Evolutionary conservation across 306 rosid genomes (phyloP).

Genomic region (Casuarina equisetifolia): DNA sequence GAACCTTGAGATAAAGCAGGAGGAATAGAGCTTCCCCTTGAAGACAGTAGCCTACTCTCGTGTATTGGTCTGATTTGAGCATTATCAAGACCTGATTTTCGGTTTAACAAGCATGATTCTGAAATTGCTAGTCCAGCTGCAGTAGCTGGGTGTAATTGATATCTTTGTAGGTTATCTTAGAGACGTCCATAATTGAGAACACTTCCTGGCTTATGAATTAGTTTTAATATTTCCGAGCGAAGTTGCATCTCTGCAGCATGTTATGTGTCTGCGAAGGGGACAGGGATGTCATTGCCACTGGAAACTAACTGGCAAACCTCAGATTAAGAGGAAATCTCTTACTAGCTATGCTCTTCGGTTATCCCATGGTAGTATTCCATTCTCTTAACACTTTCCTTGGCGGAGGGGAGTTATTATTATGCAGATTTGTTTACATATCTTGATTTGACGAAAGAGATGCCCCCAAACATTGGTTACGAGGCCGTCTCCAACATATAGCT

Average conservation of each 20-base stretch:
- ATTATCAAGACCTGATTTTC: conserved; percentile 25
- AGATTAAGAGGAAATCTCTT: neutral
- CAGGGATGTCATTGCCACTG: neutral
- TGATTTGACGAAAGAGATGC: too few species aligned
- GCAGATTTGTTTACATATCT: too few species aligned
- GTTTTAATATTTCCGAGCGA: neutral
- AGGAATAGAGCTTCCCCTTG: conserved; percentile 31
- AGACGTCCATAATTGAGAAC: conserved; percentile 8
- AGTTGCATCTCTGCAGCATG: neutral
- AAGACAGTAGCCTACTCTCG: conserved; percentile 8
- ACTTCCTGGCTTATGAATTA: neutral
- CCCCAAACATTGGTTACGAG: too few species aligned
- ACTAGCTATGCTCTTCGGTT: neutral
- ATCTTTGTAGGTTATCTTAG: conserved; percentile 37
- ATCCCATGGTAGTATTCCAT: neutral
- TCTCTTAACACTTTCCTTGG: too few species aligned
- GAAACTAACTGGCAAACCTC: neutral
- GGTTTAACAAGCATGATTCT: conserved; percentile 22
- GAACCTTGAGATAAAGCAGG: conserved; percentile 63
- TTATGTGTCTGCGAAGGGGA: neutral
- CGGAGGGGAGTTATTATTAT: too few species aligned
- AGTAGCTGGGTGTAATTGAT: conserved; percentile 25
- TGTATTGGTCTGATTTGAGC: conserved; percentile 24
- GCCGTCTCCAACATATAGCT: too few species aligned
- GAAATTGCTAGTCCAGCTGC: conserved; percentile 1